Conservation (phyloP, 306 rosid species). For the Abrus precatorius region DNA sequence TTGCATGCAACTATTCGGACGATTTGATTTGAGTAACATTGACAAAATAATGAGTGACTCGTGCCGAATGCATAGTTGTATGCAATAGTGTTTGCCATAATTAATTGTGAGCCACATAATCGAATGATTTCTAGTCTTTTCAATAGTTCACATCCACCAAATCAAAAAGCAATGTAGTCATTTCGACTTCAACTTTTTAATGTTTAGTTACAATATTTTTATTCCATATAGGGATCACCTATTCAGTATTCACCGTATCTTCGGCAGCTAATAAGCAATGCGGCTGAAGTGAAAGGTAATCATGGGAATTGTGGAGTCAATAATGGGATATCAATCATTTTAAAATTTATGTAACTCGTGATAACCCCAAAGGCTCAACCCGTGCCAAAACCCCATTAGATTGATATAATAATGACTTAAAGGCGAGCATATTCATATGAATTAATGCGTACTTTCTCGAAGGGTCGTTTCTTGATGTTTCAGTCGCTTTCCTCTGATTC, state of each 20-base stretch:
- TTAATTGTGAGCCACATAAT: neutral
- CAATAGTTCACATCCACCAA: slow-evolving; percentile 42
- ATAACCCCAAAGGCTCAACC: slow-evolving; percentile 48
- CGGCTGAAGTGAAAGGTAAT: slow-evolving; percentile 47
- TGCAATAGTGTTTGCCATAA: slow-evolving; percentile 17
- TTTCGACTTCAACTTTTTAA: slow-evolving; percentile 29
- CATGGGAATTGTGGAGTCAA: slow-evolving; percentile 47
- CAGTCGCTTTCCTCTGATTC: slow-evolving; percentile 55
- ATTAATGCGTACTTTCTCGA: slow-evolving; percentile 39
- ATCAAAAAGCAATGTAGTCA: slow-evolving; percentile 45
- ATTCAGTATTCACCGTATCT: slow-evolving; percentile 12
- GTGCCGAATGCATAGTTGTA: slow-evolving; percentile 27
- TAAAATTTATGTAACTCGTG: slow-evolving; percentile 31
- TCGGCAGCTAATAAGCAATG: slow-evolving; percentile 22
- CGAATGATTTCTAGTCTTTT: slow-evolving; percentile 46
- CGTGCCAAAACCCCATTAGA: slow-evolving; percentile 47
- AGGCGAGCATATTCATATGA: slow-evolving; percentile 45
- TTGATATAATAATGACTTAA: slow-evolving; percentile 27
- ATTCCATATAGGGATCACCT: neutral
- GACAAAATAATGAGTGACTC: slow-evolving; percentile 17
- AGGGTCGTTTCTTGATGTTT: slow-evolving; percentile 51
- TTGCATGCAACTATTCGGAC: neutral
- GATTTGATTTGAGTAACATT: neutral
- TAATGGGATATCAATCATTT: slow-evolving; percentile 31
- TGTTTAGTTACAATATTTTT: neutral